Evolutionary conservation across 495 filamentous ascomycete genomes (phyloP), one percentile per base, ranked within the genome.

Genomic region (Aspergillus bertholletiae): DNA sequence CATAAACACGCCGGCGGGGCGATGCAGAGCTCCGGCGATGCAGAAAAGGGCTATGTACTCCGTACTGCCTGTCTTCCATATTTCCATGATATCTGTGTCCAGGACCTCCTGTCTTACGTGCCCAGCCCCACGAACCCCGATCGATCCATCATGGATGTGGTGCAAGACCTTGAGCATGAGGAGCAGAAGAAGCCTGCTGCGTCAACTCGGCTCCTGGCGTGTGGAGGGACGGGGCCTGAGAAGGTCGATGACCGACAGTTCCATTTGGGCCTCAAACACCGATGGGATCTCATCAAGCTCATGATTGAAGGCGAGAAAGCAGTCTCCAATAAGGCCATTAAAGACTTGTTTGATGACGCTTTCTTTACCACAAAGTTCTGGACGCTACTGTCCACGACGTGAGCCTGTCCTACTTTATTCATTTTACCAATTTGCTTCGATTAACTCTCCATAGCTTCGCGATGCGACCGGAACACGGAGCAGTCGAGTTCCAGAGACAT

Each of bases 321-420:
- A 2, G 46, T 73, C 8, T 64, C 58, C 12, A 53, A 24, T 2
- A 68, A 64, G 49, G 62, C 59, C 7, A 74, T 75, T 30, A 52
- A 69, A 28, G 67, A 69, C 21, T 46, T 61, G 17, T 74, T 75
- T 34, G 62, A 55, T n/a, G 51, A 59, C 17, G 53, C 34, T 2
- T 75, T 75, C 51, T 74, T 75, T 61, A 26, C 61, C 24, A 67
- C 66, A 1, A 68, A 62, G 13, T 75, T 74, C 51, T 75, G 72
- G 72, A 68, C 53, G 24, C 56, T 71, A 54, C 72, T 66, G 69
- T 65, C 65, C 8, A 70, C 67, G 9, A 69, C 61, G 66, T 70
- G 54, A 50, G 55, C 32, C 37, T 45, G 22, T 45, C 9, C 37
- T 44, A 9, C 28, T 21, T 21, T 8, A 30, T 12, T 7, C 9